Base-by-base conservation (phyloP, 2,329 filamentous ascomycete species). In the Coniochaeta hoffmannii region DNA sequence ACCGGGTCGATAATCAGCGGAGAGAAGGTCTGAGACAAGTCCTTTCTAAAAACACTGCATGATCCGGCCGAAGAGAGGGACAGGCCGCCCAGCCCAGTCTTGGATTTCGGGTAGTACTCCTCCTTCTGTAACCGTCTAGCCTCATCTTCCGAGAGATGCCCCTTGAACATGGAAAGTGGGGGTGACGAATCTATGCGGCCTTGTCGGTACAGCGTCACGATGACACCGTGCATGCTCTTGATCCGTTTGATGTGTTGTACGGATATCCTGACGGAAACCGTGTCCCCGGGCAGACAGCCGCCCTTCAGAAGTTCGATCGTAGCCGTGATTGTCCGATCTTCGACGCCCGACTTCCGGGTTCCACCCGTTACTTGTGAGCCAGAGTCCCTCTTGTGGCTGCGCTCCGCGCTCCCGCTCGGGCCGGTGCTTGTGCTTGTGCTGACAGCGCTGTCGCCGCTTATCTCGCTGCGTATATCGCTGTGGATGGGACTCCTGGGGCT, bases 31-130 rank as follows among this genome's bases (percentile, higher is more conserved):
- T 99, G 94, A 4, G 89, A 87, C 3, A 99, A 75, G 68, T 99
- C 94, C 69, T 97, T 97, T 54, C 94, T 87, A 68, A 97, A 97
- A n/a, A 94, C 82, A 69, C 92, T 94, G 67, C 86, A 93, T 2
- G 91, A 92, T 35, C 90, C 87, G 7, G 89, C 88, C 1, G 90
- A 94, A 1, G 89, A 90, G 38, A 97, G 77, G 1, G 92, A 95
- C 28, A 97, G 76, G 0, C 92, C 92, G 15, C 89, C 89, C 8
- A 97, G 79, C 0, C 91, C 92, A 1, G 91, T 95, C 58, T 88
- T 85, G 2, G 91, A 96, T 64, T 87, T 89, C 4, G 92, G 91
- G 66, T 92, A 95, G 64, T 88, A 89, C 58, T 96, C 90, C 62
- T 93, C 88, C 63, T 87, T 89, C 57, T 90, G 85, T 15, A 83